Conservation (phyloP, 2,329 filamentous ascomycete genomes). For the Penicillium sp. region DNA sequence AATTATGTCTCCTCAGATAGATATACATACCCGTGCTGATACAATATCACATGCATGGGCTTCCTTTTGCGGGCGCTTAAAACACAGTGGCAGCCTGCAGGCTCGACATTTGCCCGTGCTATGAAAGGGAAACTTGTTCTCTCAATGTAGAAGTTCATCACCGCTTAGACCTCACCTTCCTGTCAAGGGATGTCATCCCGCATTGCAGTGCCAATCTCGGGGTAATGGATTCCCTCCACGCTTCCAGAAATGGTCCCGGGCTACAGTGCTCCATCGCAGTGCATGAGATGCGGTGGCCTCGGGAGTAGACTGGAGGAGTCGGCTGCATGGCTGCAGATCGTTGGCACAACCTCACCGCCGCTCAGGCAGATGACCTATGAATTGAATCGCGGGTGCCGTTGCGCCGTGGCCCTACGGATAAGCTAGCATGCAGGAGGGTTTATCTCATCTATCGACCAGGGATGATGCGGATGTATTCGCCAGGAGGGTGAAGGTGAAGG, state of each 20-base stretch:
- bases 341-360: conserved; percentile 13
- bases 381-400: conserved; percentile 9
- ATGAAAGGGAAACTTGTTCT: conserved; percentile 4
- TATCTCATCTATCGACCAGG: not conserved
- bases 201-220: not conserved
- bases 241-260: conserved; percentile 9
- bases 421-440: conserved; percentile 9
- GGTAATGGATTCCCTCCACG: not conserved
- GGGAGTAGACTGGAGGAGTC: conserved; percentile 11
- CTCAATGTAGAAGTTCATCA: not conserved
- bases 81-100: no score
- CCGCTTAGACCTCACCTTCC: conserved; percentile 7
- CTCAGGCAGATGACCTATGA: conserved; percentile 26
- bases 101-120: not conserved
- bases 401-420: not conserved
- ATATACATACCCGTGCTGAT: not conserved
- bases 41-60: conserved; percentile 7
- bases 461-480: not conserved
- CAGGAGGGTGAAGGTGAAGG: no score
- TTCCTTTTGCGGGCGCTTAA: not conserved
- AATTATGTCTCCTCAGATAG: not conserved
- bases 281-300: conserved; percentile 7
- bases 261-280: conserved; percentile 3
- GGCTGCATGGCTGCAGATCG: conserved; percentile 21
- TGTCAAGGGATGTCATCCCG: conserved; percentile 4